Conservation (phyloP, 1,284 basidiomycete species). For the Sanguinoderma infundibulare region DNA sequence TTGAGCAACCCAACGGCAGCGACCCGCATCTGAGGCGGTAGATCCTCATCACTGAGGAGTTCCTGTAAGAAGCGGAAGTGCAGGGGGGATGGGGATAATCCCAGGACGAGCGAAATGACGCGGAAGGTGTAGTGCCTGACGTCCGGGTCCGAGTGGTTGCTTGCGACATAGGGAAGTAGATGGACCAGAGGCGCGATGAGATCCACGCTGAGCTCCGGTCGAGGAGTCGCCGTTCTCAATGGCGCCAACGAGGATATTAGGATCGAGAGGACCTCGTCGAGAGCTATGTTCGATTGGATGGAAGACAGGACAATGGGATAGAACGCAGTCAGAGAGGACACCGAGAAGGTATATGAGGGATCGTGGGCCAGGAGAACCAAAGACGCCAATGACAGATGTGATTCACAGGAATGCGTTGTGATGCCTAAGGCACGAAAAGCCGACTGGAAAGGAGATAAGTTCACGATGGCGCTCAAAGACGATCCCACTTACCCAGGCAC, state of each 20-base stretch:
- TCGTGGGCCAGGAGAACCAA: constrained; percentile 56
- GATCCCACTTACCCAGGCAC: constrained; percentile 19
- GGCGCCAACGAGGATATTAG: constrained; percentile 50
- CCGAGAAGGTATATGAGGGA: constrained; percentile 27
- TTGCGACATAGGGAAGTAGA: constrained; percentile 58
- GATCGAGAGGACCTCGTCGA: constrained; percentile 63
- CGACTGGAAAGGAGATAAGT: constrained; percentile 22
- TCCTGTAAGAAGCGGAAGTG: constrained; percentile 59
- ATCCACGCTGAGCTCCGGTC: constrained; percentile 44
- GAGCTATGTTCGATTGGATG: constrained; percentile 52
- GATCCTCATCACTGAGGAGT: constrained; percentile 47
- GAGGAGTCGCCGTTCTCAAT: constrained; percentile 21
- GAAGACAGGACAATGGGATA: constrained; percentile 51
- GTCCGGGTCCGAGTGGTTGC: constrained; percentile 59
- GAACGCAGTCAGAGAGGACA: constrained; percentile 38
- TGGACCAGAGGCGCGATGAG: constrained; percentile 50
- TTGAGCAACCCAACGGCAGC: constrained; percentile 71
- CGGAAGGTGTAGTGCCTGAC: constrained; percentile 65
- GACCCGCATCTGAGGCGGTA: constrained; percentile 65
- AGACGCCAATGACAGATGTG: constrained; percentile 37
- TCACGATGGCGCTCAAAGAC: background rate
- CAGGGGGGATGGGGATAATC: constrained; percentile 47
- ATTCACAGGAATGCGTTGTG: constrained; percentile 13
- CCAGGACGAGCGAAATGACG: constrained; percentile 55
- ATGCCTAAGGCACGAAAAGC: constrained; percentile 28